These are phyloP conservation scores for Beauveria varroae DNA, from an alignment of 2,329 filamentous ascomycete genomes.

Conservation along the genomic window DNA sequence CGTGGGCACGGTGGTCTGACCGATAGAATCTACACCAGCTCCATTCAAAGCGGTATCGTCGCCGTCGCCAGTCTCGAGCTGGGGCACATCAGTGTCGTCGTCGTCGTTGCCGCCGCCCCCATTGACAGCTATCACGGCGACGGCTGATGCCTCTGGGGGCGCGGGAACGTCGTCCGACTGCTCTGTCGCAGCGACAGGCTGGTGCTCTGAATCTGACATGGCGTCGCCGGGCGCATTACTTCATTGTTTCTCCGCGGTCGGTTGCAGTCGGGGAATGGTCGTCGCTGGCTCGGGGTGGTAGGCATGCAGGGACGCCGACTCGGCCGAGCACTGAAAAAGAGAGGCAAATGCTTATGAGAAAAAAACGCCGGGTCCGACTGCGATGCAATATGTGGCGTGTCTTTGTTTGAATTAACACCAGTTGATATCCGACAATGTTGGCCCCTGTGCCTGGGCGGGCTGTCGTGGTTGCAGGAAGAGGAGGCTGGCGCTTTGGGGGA, in stretches of 20 bases:
- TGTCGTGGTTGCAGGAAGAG: not conserved
- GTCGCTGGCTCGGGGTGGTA: not conserved
- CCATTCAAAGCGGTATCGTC: not conserved
- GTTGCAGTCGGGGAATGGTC: not conserved
- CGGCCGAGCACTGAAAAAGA: not conserved
- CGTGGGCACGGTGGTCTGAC: conserved; percentile 20
- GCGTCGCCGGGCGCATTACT: conserved; percentile 2
- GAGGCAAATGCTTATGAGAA: not conserved
- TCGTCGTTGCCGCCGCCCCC: not conserved
- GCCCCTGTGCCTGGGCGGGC: conserved; percentile 2
- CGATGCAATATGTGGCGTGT: not conserved
- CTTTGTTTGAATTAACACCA: no score
- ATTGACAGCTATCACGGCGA: not conserved
- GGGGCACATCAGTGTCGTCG: conserved; percentile 11
- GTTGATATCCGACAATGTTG: not conserved
- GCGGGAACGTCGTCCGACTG: not conserved
- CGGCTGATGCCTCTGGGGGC: not conserved
- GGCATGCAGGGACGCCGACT: not conserved
- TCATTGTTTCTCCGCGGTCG: not conserved
- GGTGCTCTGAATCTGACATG: conserved; percentile 9
- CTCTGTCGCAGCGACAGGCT: not conserved
- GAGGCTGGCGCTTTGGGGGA: not conserved
- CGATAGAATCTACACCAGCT: not conserved
- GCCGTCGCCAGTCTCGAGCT: conserved; percentile 2
- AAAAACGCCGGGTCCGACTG: not conserved